A percentile compares a stretch with the other conserved stretches of the same genome.
These are phyloP conservation scores for Gossypium bickii DNA, from an alignment of 345 rosid species.

Conservation along the genomic window DNA sequence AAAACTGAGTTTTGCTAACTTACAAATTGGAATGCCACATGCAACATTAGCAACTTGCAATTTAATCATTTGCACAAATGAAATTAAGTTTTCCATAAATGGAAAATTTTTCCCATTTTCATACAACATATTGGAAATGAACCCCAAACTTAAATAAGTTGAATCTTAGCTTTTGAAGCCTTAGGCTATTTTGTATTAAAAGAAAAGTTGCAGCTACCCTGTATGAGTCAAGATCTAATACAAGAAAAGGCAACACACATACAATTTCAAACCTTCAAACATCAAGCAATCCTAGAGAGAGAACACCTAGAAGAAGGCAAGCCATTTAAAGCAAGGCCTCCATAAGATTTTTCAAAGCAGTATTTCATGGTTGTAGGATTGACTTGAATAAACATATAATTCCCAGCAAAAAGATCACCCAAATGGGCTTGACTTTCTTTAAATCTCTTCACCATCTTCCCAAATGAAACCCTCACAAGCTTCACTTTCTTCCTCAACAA, in stretches of 20 bases:
- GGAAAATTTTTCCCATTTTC: too few relatives aligned
- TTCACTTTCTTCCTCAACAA: conserved; percentile 1
- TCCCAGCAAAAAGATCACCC: conserved; percentile 76
- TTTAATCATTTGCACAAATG: background rate
- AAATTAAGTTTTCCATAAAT: too few relatives aligned
- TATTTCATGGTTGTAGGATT: conserved; percentile 50
- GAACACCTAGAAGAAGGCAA: conserved; percentile 7
- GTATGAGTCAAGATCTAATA: background rate
- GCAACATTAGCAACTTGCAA: background rate
- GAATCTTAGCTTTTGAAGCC: background rate
- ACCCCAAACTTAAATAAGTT: background rate
- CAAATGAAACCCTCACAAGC: conserved; percentile 22
- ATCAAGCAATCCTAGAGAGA: conserved; percentile 6
- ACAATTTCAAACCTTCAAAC: background rate
- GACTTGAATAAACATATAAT: conserved; percentile 64
- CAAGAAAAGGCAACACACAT: background rate
- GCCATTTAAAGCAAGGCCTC: background rate
- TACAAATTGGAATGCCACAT: background rate
- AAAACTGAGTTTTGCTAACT: background rate
- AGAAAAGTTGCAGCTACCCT: background rate
- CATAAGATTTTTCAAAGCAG: conserved; percentile 26
- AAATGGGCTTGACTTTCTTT: conserved; percentile 56
- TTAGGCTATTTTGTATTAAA: background rate
- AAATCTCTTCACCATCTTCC: conserved; percentile 50
- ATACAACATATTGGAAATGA: background rate